Evolutionary conservation across 768 basidiomycete species (phyloP).

Genomic region (Postia placenta): DNA sequence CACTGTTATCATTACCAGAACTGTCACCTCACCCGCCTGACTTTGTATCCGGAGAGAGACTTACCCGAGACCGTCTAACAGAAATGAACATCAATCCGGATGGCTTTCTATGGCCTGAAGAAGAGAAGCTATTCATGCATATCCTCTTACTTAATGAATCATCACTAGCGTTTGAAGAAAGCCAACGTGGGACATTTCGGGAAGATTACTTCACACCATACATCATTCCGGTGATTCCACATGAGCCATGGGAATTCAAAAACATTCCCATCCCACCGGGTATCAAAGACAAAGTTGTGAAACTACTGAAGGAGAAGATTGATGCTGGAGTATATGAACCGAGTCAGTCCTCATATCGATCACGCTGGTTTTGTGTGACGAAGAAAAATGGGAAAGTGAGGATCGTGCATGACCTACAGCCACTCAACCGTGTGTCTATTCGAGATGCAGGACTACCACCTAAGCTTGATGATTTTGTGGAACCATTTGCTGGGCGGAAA

Average conservation of each 20-base stretch:
- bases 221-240: constrained; percentile 26
- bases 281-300: constrained; percentile 24
- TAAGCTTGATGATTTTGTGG: too few relatives aligned
- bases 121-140: constrained; percentile 19
- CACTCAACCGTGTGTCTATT: too few relatives aligned
- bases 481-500: too few relatives aligned
- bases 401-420: constrained; percentile 35
- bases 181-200: constrained; percentile 15
- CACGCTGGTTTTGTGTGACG: constrained; percentile 31
- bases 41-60: background rate
- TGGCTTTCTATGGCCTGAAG: constrained; percentile 24
- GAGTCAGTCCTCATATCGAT: constrained; percentile 29
- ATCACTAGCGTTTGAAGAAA: constrained; percentile 18
- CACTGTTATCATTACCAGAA: background rate
- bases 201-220: constrained; percentile 22
- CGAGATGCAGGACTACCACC: too few relatives aligned
- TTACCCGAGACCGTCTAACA: background rate
- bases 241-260: constrained; percentile 29
- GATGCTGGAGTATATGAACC: constrained; percentile 31
- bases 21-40: background rate
- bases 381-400: constrained; percentile 28
- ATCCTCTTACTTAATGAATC: constrained; percentile 10
- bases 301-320: constrained; percentile 27
- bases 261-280: constrained; percentile 33
- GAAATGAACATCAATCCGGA: constrained; percentile 22